A percentile compares a stretch with the other conserved stretches of the same genome.
These are phyloP conservation scores for Citrus australasica DNA, from an alignment of 345 rosid species.

Conservation along the genomic window DNA sequence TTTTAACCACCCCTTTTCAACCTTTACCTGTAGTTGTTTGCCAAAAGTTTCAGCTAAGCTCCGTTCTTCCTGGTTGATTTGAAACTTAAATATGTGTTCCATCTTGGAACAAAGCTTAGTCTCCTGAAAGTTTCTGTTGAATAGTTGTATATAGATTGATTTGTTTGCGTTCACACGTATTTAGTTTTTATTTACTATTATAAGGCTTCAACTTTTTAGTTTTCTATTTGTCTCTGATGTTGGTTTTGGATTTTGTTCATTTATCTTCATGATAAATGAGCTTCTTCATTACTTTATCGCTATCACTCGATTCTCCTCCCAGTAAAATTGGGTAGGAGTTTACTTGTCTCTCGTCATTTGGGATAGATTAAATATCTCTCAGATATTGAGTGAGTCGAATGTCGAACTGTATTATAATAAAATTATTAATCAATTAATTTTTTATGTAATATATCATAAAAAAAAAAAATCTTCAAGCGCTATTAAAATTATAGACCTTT, in stretches of 20 bases:
- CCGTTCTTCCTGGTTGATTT: neutral
- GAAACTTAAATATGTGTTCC: neutral
- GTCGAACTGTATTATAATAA: too few species aligned
- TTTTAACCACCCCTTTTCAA: neutral
- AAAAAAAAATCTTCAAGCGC: neutral
- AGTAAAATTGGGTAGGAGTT: too few species aligned
- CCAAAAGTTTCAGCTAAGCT: neutral
- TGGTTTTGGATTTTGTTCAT: neutral
- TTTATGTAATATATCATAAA: too few species aligned
- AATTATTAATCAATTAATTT: too few species aligned
- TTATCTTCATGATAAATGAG: too few species aligned
- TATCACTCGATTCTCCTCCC: rapidly evolving
- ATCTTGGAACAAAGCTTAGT: too few species aligned
- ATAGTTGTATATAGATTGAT: neutral
- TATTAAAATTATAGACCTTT: too few species aligned
- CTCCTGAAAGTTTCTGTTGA: too few species aligned
- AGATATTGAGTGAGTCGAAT: too few species aligned
- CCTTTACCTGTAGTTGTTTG: neutral
- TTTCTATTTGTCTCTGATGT: neutral
- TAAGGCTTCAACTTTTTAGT: neutral
- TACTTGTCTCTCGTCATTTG: too few species aligned
- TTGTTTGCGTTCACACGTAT: neutral
- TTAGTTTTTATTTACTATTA: neutral
- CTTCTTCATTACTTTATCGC: neutral
- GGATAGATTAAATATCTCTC: too few species aligned